These are phyloP conservation scores for Suhomyces panamericanus DNA, from an alignment of 1,139 yeast species.

Conservation along the genomic window DNA sequence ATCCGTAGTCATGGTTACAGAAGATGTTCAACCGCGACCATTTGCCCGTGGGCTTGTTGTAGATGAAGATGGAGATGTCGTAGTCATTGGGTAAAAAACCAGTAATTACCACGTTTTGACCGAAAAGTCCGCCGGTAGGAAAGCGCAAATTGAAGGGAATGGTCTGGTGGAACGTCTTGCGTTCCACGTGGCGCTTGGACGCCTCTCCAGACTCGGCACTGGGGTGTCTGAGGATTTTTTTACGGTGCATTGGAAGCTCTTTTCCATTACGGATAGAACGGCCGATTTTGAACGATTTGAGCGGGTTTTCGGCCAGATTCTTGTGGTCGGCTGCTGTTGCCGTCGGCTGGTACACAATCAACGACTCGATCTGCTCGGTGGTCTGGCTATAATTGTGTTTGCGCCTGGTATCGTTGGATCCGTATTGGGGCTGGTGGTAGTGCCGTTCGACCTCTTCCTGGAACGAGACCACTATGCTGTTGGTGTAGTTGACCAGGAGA, in stretches of 20 bases:
- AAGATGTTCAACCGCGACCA: slow-evolving; percentile 64
- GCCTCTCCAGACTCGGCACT: neutral
- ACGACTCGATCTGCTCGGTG: slow-evolving; percentile 27
- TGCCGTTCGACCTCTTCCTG: slow-evolving; percentile 30
- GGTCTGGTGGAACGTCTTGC: slow-evolving; percentile 16
- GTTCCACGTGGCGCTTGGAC: slow-evolving; percentile 4
- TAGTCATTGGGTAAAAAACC: slow-evolving; percentile 58
- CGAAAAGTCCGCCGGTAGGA: slow-evolving; percentile 64
- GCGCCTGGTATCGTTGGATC: slow-evolving; percentile 5
- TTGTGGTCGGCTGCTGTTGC: slow-evolving; percentile 18
- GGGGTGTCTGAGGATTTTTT: slow-evolving; percentile 10
- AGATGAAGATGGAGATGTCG: slow-evolving; percentile 58
- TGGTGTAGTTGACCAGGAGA: slow-evolving; percentile 33
- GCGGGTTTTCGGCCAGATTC: slow-evolving; percentile 29
- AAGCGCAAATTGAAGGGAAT: slow-evolving; percentile 46
- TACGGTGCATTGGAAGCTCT: slow-evolving; percentile 28
- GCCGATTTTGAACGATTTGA: slow-evolving; percentile 39
- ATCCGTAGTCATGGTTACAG: slow-evolving; percentile 56
- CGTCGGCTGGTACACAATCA: slow-evolving; percentile 39
- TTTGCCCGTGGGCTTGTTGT: slow-evolving; percentile 59
- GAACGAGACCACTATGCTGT: slow-evolving; percentile 36
- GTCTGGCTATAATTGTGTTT: slow-evolving; percentile 7
- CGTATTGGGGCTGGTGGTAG: slow-evolving; percentile 9
- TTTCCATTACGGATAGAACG: slow-evolving; percentile 36
- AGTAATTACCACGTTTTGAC: slow-evolving; percentile 59